Evolutionary conservation across 331 rosid genomes (phyloP).

Genomic region (Malus hybrid): DNA sequence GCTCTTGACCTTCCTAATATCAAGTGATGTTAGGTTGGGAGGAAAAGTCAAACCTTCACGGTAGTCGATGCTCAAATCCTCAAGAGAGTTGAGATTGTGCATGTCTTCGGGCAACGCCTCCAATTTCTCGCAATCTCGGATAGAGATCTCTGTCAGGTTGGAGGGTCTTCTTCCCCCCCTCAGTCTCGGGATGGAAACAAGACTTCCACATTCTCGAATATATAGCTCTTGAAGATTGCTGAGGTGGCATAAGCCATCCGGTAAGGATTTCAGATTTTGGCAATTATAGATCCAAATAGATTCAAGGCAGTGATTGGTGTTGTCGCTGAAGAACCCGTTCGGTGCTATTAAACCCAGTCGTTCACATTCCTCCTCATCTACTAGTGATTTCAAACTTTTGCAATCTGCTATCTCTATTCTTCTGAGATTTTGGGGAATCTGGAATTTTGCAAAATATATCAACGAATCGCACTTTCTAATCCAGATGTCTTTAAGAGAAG

Average conservation of each 20-base stretch:
- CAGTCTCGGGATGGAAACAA: neutral
- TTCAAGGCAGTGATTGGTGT: neutral
- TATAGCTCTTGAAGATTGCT: neutral
- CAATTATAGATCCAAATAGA: neutral
- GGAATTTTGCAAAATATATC: neutral
- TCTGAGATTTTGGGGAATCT: slow-evolving; percentile 9
- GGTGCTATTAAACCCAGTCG: neutral
- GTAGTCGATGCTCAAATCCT: neutral
- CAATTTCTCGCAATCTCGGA: neutral
- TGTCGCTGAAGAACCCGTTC: neutral
- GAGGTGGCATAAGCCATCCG: slow-evolving; percentile 4
- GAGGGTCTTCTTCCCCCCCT: neutral
- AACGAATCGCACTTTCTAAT: neutral
- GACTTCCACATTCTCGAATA: neutral
- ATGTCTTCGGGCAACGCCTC: neutral
- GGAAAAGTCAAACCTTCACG: neutral
- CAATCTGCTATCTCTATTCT: neutral
- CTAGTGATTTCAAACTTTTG: slow-evolving; percentile 1
- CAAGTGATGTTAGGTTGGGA: neutral
- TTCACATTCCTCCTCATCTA: neutral
- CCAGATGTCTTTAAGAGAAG: neutral
- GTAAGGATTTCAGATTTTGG: slow-evolving; percentile 14
- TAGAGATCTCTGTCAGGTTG: too few species aligned
- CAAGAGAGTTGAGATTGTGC: neutral
- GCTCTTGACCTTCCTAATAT: neutral